Conservation (phyloP, 495 filamentous ascomycete species). For the Cetradonia linearis region DNA sequence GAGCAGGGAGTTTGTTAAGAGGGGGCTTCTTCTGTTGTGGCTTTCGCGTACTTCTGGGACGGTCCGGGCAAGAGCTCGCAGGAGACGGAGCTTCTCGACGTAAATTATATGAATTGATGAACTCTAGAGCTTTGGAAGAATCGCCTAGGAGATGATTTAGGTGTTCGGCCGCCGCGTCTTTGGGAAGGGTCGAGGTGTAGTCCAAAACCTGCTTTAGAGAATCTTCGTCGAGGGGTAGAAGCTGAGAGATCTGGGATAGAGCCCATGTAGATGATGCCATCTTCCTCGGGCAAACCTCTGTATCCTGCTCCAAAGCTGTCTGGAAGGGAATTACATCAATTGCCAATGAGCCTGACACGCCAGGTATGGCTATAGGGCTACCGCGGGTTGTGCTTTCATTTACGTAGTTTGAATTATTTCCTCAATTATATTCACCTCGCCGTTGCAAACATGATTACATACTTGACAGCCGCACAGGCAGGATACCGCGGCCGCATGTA, state of each 20-base stretch:
- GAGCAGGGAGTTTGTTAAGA: constrained; percentile 50
- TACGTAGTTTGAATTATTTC: not conserved
- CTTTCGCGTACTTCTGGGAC: constrained; percentile 27
- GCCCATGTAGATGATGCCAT: constrained; percentile 39
- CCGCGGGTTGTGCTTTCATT: not conserved
- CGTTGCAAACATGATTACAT: not conserved
- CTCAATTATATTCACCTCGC: not conserved
- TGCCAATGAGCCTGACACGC: not conserved
- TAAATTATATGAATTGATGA: constrained; percentile 84
- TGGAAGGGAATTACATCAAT: not conserved
- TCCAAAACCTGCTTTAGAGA: constrained; percentile 72
- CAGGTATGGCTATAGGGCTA: not conserved
- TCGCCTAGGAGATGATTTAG: constrained; percentile 84
- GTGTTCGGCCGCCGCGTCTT: constrained; percentile 65
- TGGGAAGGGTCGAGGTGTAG: constrained; percentile 63
- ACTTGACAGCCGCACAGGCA: too few species aligned
- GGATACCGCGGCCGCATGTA: too few species aligned
- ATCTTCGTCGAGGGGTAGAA: constrained; percentile 76
- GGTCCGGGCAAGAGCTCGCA: constrained; percentile 18
- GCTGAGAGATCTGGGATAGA: constrained; percentile 56
- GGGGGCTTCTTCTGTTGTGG: constrained; percentile 51
- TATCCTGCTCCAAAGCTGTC: too few species aligned
- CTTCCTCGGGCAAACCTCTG: not conserved
- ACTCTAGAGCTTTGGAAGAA: constrained; percentile 73
- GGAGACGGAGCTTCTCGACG: constrained; percentile 40